phyloP scores from a whole-genome alignment of 208 protist species.

The Phytomonas serpens region DNA sequence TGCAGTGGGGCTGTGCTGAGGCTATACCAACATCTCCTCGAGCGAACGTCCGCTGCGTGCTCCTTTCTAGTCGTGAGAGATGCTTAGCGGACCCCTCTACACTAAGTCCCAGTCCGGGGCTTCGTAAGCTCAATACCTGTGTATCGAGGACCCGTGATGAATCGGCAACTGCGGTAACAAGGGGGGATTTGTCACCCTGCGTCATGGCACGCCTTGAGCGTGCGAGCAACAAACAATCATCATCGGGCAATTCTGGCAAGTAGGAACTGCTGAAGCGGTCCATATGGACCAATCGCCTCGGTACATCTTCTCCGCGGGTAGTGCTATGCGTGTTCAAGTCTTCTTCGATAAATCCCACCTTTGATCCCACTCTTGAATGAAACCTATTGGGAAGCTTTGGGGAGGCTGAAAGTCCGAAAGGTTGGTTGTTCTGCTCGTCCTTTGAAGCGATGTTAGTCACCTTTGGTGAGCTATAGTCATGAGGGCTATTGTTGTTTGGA shows the following conservation, averaged over 20 bases:
- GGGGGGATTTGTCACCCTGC: neutral
- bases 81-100: neutral
- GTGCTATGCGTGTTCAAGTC: neutral
- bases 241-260: slow-evolving; percentile 15
- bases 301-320: neutral
- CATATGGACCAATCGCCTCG: slow-evolving; percentile 22
- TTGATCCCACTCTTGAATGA: neutral
- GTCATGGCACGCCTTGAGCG: neutral
- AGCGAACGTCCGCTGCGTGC: neutral
- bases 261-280: slow-evolving; percentile 48
- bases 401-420: neutral
- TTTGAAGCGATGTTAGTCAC: neutral
- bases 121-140: neutral
- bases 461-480: neutral
- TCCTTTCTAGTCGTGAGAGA: neutral
- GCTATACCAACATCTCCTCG: neutral
- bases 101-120: neutral
- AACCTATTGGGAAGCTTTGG: neutral
- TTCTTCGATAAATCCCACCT: neutral
- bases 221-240: neutral
- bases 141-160: neutral
- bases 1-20: neutral
- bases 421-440: neutral
- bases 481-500: neutral
- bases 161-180: neutral